These are phyloP conservation scores for Solanum tarijense DNA, from an alignment of 257 asterid genomes.

Conservation along the genomic window DNA sequence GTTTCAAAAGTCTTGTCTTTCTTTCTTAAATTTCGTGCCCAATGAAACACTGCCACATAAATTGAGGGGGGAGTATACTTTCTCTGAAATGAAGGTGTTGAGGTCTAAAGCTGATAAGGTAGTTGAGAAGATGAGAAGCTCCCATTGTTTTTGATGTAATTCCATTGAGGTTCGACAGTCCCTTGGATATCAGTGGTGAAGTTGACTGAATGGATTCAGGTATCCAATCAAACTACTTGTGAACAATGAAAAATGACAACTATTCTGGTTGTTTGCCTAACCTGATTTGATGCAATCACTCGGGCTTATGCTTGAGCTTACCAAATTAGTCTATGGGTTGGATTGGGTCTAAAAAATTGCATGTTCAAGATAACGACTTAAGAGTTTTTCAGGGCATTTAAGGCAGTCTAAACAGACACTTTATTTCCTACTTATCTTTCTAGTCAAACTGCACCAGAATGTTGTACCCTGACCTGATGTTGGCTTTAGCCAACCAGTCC, in stretches of 20 bases:
- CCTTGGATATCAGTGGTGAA: neutral
- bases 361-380: neutral
- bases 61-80: neutral
- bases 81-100: neutral
- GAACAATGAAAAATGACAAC: neutral
- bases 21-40: neutral
- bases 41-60: neutral
- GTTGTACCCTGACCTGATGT: neutral
- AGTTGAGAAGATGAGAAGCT: neutral
- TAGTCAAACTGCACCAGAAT: neutral
- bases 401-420: neutral
- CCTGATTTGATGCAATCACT: neutral
- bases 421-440: neutral
- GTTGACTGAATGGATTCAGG: neutral
- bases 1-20: neutral
- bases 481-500: neutral
- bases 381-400: neutral
- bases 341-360: neutral
- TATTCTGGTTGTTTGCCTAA: neutral
- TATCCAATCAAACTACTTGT: neutral
- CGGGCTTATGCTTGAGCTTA: neutral
- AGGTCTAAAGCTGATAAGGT: neutral
- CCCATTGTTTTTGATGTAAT: neutral
- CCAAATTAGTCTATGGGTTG: neutral
- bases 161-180: neutral